Conservation (phyloP, 2,329 filamentous ascomycete species). For the Colletotrichum higginsianum region DNA sequence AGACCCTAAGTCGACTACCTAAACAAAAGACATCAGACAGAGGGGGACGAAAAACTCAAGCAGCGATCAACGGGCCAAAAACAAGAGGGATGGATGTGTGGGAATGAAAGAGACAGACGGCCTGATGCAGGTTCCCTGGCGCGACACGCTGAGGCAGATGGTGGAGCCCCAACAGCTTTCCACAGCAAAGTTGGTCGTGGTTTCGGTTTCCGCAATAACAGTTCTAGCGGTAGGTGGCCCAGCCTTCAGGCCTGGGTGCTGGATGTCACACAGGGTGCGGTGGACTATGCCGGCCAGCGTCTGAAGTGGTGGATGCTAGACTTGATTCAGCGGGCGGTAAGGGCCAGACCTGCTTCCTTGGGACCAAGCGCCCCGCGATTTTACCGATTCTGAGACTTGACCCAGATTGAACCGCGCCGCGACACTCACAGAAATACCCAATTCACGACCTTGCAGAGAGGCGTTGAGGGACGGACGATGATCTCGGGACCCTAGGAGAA, state of each 20-base stretch:
- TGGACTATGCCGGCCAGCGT: neutral
- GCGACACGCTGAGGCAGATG: constrained; percentile 33
- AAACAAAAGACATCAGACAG: neutral
- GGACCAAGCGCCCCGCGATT: constrained; percentile 32
- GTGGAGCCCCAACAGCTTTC: constrained; percentile 37
- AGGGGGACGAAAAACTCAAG: neutral
- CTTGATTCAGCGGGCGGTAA: constrained; percentile 32
- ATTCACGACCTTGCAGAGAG: neutral
- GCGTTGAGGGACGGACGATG: constrained; percentile 13
- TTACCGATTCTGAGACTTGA: constrained; percentile 33
- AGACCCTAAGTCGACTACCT: neutral
- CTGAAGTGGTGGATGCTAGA: neutral
- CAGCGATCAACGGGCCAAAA: constrained; percentile 7
- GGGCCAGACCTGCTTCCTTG: neutral
- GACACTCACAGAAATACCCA: constrained; percentile 1
- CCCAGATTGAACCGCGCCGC: neutral
- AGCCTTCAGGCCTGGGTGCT: neutral
- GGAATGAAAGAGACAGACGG: constrained; percentile 15
- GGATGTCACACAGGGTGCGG: neutral
- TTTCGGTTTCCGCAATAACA: constrained; percentile 37
- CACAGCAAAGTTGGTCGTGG: constrained; percentile 2
- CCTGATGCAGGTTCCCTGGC: constrained; percentile 29
- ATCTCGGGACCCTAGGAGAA: neutral
- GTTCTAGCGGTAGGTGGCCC: constrained; percentile 20
- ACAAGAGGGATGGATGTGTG: constrained; percentile 6